Base-by-base conservation (phyloP, 768 basidiomycete genomes). In the Tephrocybe rancida region DNA sequence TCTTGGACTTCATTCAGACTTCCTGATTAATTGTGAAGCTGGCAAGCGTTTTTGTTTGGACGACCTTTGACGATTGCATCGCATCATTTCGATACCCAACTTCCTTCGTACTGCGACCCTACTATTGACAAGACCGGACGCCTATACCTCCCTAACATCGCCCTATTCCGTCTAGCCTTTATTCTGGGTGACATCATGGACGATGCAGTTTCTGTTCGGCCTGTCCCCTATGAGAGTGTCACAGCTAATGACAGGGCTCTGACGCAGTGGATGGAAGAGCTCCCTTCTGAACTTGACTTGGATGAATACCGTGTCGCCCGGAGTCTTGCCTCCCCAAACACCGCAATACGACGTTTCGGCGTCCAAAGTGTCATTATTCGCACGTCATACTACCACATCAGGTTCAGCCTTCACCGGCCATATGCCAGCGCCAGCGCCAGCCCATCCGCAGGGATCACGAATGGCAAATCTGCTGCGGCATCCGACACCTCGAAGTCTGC, bases 21-120 rank as follows among this genome's bases (percentile, higher is more conserved):
- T 46, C 44, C 58, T 60, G 25, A 56, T 41, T 50, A 54, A 18
- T 8, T 44, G 22, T 63, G 18, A 59, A 90, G 90, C 58, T 93
- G 91, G 91, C 90, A 92, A 65, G 87, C 90, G 0, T 92, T 93
- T 70, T 81, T 91, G 80, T 89, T 93, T 66, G 92, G 91, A 14
- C 79, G 91, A 19, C 91, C 91, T 3, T 71, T 88, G 29, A 73
- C 80, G 25, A 85, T 93, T 51, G 84, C 87, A 3, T 86, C 89
- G 3, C 86, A 91, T 65, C 90, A 92, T 68, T 93, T 90, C 65
- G 89, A 92, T 66, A 92, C 90, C 0, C 85, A 83, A 58, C 73
- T 91, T 14, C 91, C 91, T 26, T 83, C 85, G 0, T 78, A 84
- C 52, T 84, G 81, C 61, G 84, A 88, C 56, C 79, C 86, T 3